These are phyloP conservation scores for Dendrocalamus latiflorus DNA, from an alignment of 202 grass and related monocot genomes.

Conservation along the genomic window DNA sequence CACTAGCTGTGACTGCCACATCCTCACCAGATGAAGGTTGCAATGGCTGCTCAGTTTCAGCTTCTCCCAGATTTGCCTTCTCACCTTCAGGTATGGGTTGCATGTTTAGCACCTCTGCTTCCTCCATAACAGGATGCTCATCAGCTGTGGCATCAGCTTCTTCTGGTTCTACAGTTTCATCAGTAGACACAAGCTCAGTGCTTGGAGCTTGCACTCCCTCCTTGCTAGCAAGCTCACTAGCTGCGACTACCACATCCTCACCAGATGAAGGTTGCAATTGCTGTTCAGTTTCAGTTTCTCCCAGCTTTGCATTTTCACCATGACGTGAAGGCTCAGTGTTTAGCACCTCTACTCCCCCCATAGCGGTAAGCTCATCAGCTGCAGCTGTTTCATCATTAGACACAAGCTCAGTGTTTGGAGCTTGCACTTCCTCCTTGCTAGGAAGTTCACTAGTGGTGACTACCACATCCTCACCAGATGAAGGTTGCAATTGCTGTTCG, in stretches of 20 bases:
- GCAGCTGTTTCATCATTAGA: neutral
- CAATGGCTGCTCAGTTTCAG: neutral
- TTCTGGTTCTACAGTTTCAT: neutral
- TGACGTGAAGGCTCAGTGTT: neutral
- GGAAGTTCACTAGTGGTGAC: neutral
- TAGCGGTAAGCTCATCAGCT: neutral
- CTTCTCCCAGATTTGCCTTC: neutral
- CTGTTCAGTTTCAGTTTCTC: neutral
- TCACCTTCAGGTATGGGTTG: neutral
- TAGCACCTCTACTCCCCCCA: neutral
- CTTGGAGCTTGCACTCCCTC: neutral
- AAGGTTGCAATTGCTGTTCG: neutral
- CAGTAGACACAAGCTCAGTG: neutral
- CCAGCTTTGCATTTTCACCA: neutral
- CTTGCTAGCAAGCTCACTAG: neutral
- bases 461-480: neutral
- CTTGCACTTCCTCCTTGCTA: neutral
- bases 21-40: neutral
- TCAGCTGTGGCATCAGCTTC: neutral
- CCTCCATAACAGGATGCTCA: neutral
- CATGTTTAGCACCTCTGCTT: neutral
- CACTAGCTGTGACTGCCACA: neutral
- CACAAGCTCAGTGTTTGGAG: neutral
- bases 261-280: neutral
- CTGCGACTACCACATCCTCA: neutral